Conservation (phyloP, 2,329 filamentous ascomycete genomes). For the Cladophialophora psammophila region DNA sequence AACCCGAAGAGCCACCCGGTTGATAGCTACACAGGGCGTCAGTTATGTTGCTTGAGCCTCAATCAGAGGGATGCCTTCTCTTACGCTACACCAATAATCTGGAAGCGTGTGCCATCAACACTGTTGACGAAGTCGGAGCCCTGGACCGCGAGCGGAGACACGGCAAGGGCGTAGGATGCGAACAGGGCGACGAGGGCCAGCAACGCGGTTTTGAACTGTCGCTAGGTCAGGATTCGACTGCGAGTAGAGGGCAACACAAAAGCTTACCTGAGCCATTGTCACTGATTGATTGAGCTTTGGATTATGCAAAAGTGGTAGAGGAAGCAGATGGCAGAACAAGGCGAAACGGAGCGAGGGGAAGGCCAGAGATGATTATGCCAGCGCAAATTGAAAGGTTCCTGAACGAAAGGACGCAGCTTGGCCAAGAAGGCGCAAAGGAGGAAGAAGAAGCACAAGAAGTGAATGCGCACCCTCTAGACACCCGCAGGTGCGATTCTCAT, state of each 20-base stretch:
- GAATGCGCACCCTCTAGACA: constrained; percentile 15
- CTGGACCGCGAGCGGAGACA: constrained; percentile 63
- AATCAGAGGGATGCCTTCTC: constrained; percentile 35
- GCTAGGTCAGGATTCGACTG: constrained; percentile 18
- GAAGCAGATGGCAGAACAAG: constrained; percentile 12
- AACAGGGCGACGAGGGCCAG: constrained; percentile 50
- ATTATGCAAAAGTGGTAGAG: constrained; percentile 19
- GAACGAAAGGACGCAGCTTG: constrained; percentile 14
- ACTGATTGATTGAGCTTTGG: constrained; percentile 2
- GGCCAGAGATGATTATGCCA: neutral
- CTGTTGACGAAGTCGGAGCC: constrained; percentile 69
- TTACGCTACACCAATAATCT: constrained; percentile 69
- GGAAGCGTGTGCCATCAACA: constrained; percentile 64
- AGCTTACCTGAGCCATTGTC: constrained; percentile 37
- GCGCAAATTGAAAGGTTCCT: constrained; percentile 18
- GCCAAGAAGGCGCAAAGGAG: constrained; percentile 23
- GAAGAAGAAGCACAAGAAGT: constrained; percentile 14
- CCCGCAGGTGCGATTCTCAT: constrained; percentile 31
- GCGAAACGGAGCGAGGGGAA: constrained; percentile 25
- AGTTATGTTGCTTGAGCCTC: constrained; percentile 23
- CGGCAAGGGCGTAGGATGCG: constrained; percentile 57
- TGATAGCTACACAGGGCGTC: constrained; percentile 59
- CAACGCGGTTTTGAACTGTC: constrained; percentile 34
- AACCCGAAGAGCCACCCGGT: constrained; percentile 67
- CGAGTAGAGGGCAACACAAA: neutral